A percentile compares a stretch with the other conserved stretches of the same genome.
phyloP scores from a whole-genome alignment of 371 early-diverging fungal genomes.

The Mortierella sp. region DNA sequence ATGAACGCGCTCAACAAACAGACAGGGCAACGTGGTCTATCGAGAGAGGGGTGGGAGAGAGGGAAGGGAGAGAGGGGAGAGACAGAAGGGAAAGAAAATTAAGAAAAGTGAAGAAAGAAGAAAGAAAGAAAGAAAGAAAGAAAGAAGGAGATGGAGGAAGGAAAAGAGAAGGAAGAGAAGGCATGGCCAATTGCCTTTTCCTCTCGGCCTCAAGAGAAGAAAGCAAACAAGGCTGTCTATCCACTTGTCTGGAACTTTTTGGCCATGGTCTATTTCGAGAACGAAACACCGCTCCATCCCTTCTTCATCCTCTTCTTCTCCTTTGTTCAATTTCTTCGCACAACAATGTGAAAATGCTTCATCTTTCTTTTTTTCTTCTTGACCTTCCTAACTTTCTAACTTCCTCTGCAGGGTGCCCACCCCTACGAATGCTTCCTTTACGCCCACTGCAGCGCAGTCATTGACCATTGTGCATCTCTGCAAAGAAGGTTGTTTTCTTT shows the following conservation, averaged over 20 bases:
- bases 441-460: conserved; percentile 9
- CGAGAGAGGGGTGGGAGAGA: background rate
- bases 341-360: background rate
- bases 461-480: background rate
- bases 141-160: background rate
- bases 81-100: background rate
- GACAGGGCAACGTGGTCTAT: background rate
- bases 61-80: too few relatives aligned
- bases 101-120: background rate
- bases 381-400: too few relatives aligned
- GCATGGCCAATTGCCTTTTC: background rate
- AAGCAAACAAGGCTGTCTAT: too few relatives aligned
- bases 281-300: background rate
- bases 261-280: background rate
- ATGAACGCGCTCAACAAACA: too few relatives aligned
- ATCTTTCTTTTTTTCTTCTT: background rate
- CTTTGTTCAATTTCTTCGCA: background rate
- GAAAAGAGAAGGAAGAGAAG: background rate
- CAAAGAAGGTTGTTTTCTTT: background rate
- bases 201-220: background rate
- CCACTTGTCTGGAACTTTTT: conserved; percentile 1
- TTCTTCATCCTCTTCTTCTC: background rate
- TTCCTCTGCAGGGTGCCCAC: too few relatives aligned
- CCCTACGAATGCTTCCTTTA: background rate
- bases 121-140: background rate